Evolutionary conservation across 2,329 filamentous ascomycete species (phyloP), one percentile per base, ranked within the genome.

Genomic region (Claviceps fusiformis): DNA sequence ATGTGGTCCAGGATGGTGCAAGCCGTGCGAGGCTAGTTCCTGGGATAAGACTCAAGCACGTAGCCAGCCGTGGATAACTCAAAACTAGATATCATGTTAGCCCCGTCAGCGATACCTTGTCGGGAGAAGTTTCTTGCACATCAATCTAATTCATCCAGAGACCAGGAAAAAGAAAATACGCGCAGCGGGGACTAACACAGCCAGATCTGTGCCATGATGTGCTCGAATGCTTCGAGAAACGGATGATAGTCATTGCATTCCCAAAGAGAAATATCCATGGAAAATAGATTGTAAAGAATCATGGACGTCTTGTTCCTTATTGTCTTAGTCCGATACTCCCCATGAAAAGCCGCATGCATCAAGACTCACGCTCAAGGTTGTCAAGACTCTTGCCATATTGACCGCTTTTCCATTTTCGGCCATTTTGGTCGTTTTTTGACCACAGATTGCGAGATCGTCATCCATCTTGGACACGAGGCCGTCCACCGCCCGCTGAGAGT

Each of bases 181-280:
- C n/a, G n/a, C n/a, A n/a, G 33, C 5, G 33, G 33, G 33, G 9
- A 29, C 52, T 54, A 11, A 54, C 52, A 48, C 24, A 54, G 52
- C 52, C 52, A 54, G 44, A 31, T 54, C 19, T 48, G 44, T 11
- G 52, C 41, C 52, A 54, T 48, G 33, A 54, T n/a, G 10, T 39
- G 52, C 44, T 54, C 52, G 3, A 54, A 47, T 8, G 52, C 52
- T 31, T 48, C 52, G 7, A 54, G 24, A 29, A 54, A 48, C 19
- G 52, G 52, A 48, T 54, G 52, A 11, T 48, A 48, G 15, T 33
- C 44, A 13, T 54, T 44, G 24, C 35, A 17, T 5, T 54, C 33
- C 17, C 9, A 27, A 31, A 54, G 52, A 6, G 52, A n/a, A 29
- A 54, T 54, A 10, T 54, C 52, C 7, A 39, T 29, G 10, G 52